A percentile compares a stretch with the other conserved stretches of the same genome.
phyloP scores from a whole-genome alignment of 2,329 filamentous ascomycete species.

The Neonectria ditissima region DNA sequence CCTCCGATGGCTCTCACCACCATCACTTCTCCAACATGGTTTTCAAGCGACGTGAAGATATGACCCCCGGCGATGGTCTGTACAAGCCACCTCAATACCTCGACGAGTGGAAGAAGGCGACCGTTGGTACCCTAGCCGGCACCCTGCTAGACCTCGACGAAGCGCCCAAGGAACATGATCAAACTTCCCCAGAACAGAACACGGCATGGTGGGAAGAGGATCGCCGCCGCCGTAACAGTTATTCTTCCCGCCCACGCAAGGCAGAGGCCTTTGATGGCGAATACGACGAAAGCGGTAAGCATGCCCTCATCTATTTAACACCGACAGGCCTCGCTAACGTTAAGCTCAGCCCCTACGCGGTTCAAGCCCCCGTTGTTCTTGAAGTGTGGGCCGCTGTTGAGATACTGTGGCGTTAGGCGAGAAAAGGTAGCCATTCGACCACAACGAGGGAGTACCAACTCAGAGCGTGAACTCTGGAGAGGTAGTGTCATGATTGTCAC shows the following conservation, averaged over 20 bases:
- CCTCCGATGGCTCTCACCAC: conserved; percentile 47
- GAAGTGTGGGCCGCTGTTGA: conserved; percentile 89
- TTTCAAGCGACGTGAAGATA: conserved; percentile 56
- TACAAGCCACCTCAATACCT: conserved; percentile 72
- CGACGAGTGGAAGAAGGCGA: conserved; percentile 79
- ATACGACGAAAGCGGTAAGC: conserved; percentile 72
- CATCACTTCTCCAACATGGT: conserved; percentile 56
- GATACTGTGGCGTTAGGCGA: conserved; percentile 85
- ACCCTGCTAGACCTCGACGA: conserved; percentile 70
- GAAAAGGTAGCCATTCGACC: conserved; percentile 61
- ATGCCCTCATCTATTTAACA: not conserved
- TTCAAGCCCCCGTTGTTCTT: conserved; percentile 89
- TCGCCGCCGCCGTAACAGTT: conserved; percentile 58
- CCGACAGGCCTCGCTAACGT: conserved; percentile 25
- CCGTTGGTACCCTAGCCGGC: conserved; percentile 70
- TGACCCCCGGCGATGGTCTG: conserved; percentile 63
- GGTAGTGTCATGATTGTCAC: conserved; percentile 97
- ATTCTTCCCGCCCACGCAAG: conserved; percentile 61
- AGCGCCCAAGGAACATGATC: conserved; percentile 52
- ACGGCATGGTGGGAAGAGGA: conserved; percentile 83
- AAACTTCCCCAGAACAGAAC: conserved; percentile 58
- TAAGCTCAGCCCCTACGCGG: conserved; percentile 66
- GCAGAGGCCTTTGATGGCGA: conserved; percentile 75
- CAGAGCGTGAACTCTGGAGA: conserved; percentile 85
- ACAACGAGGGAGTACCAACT: conserved; percentile 40